Percentiles rank a stretch among this genome's conserved stretches.
Evolutionary conservation across 805 yeast genomes (phyloP).

Genomic region (Hanseniaspora pseudoguilliermondii): DNA sequence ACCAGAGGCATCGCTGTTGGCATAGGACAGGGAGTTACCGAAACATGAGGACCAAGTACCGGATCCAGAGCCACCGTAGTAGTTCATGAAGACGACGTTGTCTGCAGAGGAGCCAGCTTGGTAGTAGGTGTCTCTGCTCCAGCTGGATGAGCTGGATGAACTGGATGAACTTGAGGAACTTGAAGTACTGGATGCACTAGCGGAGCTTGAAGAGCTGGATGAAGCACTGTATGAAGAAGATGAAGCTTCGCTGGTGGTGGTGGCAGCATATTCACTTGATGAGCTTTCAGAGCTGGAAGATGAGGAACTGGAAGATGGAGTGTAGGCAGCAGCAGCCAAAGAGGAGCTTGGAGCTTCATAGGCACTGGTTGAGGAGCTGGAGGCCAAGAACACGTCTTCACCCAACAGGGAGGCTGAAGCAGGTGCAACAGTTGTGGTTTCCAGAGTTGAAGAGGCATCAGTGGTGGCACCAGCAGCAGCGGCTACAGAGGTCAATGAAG

Average conservation of each 20-base stretch:
- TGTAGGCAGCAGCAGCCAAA: slow-evolving; percentile 18
- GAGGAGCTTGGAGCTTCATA: slow-evolving; percentile 19
- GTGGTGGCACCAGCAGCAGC: slow-evolving; percentile 21
- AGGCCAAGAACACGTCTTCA: slow-evolving; percentile 6
- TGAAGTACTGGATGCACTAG: slow-evolving; percentile 22
- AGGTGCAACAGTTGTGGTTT: slow-evolving; percentile 20
- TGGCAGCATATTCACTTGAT: slow-evolving; percentile 1
- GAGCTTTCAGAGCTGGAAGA: slow-evolving; percentile 6
- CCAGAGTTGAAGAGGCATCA: slow-evolving; percentile 17
- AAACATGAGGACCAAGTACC: slow-evolving; percentile 79
- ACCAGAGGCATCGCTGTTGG: slow-evolving; percentile 62
- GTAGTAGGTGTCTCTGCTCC: slow-evolving; percentile 70
- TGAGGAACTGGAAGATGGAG: slow-evolving; percentile 17
- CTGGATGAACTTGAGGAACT: slow-evolving; percentile 24
- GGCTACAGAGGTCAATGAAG: slow-evolving; percentile 15
- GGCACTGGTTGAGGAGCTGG: slow-evolving; percentile 21
- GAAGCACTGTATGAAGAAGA: slow-evolving; percentile 8
- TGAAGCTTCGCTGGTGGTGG: slow-evolving; percentile 11
- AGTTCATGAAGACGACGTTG: slow-evolving; percentile 73
- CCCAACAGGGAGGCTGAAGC: slow-evolving; percentile 15
- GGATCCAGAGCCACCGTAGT: slow-evolving; percentile 77
- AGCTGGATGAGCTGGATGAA: slow-evolving; percentile 33
- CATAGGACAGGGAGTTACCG: slow-evolving; percentile 86
- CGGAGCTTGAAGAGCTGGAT: slow-evolving; percentile 15
- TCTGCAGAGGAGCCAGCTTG: slow-evolving; percentile 50